A percentile compares a stretch with the other conserved stretches of the same genome.
Evolutionary conservation across 768 basidiomycete species (phyloP).

Genomic region (Mycena pura): DNA sequence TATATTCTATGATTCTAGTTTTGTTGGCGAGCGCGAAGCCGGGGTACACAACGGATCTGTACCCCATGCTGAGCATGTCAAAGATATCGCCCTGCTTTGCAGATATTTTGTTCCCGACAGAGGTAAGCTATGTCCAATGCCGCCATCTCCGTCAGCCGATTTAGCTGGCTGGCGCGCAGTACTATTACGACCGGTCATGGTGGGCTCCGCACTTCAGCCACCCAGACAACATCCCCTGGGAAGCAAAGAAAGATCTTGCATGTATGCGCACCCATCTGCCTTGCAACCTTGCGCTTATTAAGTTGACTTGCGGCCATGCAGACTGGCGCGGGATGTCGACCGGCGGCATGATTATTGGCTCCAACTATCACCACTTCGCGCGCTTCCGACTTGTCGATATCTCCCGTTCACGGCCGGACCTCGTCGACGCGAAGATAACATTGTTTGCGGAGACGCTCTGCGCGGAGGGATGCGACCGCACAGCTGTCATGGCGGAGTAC

Average conservation of each 20-base stretch:
- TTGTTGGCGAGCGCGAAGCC: not conserved
- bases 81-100: conserved; percentile 8
- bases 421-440: not conserved
- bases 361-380: conserved; percentile 6
- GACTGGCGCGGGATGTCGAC: conserved; percentile 13
- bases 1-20: not conserved
- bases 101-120: not conserved
- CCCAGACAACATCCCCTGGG: conserved; percentile 2
- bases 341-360: not conserved
- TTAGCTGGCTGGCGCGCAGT: not conserved
- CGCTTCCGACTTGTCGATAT: conserved; percentile 5
- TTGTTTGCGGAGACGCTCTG: not conserved
- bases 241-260: not conserved
- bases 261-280: not conserved
- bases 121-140: not conserved
- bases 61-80: conserved; percentile 1
- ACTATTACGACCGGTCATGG: not conserved
- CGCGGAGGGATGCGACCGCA: too few species aligned
- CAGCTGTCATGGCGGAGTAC: too few species aligned
- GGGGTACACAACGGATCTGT: not conserved
- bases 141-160: not conserved
- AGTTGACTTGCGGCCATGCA: not conserved
- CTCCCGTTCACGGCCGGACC: not conserved
- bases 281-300: not conserved
- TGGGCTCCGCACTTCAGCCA: not conserved